phyloP scores from a whole-genome alignment of 306 rosid species.

The Pueraria montana region DNA sequence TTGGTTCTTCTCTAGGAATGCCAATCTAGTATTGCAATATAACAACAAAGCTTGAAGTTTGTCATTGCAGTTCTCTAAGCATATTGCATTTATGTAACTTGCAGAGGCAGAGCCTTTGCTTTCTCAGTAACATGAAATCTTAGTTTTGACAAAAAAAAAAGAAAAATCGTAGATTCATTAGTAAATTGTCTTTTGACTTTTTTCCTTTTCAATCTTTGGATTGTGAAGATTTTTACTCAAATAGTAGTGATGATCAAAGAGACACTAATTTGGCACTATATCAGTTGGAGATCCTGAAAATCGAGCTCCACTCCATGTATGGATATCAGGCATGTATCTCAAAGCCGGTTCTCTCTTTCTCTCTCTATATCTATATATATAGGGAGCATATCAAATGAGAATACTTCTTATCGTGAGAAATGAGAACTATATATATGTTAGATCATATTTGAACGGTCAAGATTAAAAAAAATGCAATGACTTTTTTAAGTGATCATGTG shows the following conservation, averaged over 20 bases:
- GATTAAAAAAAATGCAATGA: too few relatives aligned
- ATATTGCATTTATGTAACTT: constrained; percentile 25
- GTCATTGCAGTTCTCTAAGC: constrained; percentile 23
- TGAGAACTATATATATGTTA: neutral
- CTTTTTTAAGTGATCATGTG: too few relatives aligned
- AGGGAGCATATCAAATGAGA: neutral
- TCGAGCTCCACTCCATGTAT: constrained; percentile 82
- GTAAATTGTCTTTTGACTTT: constrained; percentile 36
- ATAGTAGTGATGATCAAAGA: constrained; percentile 51
- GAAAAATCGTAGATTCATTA: constrained; percentile 26
- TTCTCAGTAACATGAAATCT: constrained; percentile 15
- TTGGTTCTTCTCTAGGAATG: constrained; percentile 30
- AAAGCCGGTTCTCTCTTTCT: constrained; percentile 26
- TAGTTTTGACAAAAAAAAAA: constrained; percentile 9
- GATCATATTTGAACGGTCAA: too few relatives aligned
- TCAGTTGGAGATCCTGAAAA: constrained; percentile 79
- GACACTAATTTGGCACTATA: constrained; percentile 66
- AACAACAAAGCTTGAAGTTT: constrained; percentile 22
- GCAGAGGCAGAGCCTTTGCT: constrained; percentile 21
- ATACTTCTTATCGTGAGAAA: neutral
- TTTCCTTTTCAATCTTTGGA: constrained; percentile 53
- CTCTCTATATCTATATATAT: neutral
- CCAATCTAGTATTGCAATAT: constrained; percentile 38
- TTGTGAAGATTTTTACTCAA: constrained; percentile 54
- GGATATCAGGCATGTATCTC: constrained; percentile 87